Base-by-base conservation (phyloP, 2,329 filamentous ascomycete genomes). In the Dactylonectria estremocensis region DNA sequence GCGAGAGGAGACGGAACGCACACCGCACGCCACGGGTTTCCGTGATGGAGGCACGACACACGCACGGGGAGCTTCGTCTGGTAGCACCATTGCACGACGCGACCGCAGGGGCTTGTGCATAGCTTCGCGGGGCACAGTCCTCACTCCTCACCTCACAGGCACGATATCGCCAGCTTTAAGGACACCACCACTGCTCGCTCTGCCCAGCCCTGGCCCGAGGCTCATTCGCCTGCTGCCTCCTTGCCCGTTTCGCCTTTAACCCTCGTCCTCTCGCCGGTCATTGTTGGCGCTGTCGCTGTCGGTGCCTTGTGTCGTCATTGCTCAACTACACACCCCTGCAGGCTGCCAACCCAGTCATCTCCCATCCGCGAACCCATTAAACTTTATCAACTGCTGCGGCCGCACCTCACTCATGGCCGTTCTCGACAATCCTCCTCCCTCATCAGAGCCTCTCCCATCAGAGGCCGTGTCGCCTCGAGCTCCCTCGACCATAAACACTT, bases 291-390 rank as follows among this genome's bases (percentile, higher is more conserved):
- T 16, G 13, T 31, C 16, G 59, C 45, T 56, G 53, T 49, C 60
- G 43, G 33, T 57, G 52, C 31, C 52, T 31, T 54, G 60, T 63
- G 53, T 63, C 60, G 53, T 63, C 60, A 63, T 63, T 49, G 28
- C 43, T 28, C n/a, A 53, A 55, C 49, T 49, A 45, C 40, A 57
- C 60, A 52, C 60, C 60, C 56, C 43, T 37, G 33, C 22, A 18
- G 24, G 24, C 24, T 28, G 24, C 24, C 7, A 4, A 7, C 24
- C 31, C 50, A 46, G 50, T 52, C 45, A 40, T 35, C 45, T 64
- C 33, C 33, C 33, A 43, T 43, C 50, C 24, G 43, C 24, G 50
- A 66, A 61, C 24, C 57, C 63, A 61, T 54, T 53, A 40, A 66
- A 58, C 52, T 58, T 58, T 62, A 53, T 43, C 57, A 49, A 24